phyloP scores from a whole-genome alignment of 2,329 filamentous ascomycete species.

The Elsinoe arachidis region DNA sequence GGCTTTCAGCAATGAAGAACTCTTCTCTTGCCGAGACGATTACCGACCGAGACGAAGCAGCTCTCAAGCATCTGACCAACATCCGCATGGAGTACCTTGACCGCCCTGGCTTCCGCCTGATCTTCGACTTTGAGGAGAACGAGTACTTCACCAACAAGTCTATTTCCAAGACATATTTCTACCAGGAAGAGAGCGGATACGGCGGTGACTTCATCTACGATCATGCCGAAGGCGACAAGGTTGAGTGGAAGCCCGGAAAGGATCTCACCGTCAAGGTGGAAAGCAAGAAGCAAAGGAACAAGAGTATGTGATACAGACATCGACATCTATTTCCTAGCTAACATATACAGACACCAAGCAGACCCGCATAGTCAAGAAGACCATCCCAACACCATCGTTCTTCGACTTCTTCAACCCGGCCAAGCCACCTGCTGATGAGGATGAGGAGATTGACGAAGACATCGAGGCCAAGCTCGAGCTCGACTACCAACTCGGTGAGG shows the following conservation, averaged over 20 bases:
- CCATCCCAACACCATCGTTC: conserved; percentile 96
- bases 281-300: conserved; percentile 99
- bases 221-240: conserved; percentile 95
- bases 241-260: conserved; percentile 89
- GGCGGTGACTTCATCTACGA: conserved; percentile 99
- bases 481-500: conserved; percentile 96
- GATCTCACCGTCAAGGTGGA: conserved; percentile 91
- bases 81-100: conserved; percentile 99
- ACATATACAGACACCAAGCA: conserved; percentile 79
- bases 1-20: conserved; percentile 99
- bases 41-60: conserved; percentile 91
- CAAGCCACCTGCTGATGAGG: conserved; percentile 69
- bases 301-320: conserved; percentile 58
- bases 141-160: conserved; percentile 97
- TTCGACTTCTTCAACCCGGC: conserved; percentile 97
- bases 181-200: conserved; percentile 97
- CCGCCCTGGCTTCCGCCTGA: conserved; percentile 93
- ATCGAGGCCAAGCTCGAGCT: conserved; percentile 97
- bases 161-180: conserved; percentile 97
- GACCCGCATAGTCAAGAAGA: conserved; percentile 97
- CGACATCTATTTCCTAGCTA: conserved; percentile 12
- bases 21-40: conserved; percentile 98
- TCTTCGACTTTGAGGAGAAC: conserved; percentile 94
- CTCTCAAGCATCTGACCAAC: conserved; percentile 80
- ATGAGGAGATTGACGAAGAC: conserved; percentile 74